A percentile compares a stretch with the other conserved stretches of the same genome.
Conservation (phyloP, 2,329 filamentous ascomycete species). For the Claviceps citrina region DNA sequence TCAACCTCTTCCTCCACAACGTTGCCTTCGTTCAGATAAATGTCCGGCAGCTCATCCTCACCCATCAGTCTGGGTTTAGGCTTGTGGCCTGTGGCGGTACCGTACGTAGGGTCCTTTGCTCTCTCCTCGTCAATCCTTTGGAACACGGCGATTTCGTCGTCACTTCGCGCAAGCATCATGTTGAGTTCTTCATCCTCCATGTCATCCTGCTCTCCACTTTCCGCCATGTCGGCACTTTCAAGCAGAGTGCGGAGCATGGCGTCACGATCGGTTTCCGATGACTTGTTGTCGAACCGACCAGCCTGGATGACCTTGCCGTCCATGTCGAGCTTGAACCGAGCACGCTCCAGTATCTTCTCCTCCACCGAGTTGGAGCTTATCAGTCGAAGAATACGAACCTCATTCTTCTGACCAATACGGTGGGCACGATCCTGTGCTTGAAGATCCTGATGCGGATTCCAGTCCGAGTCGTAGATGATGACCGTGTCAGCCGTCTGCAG, state of each 20-base stretch:
- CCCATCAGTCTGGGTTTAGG: conserved; percentile 64
- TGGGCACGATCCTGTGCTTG: conserved; percentile 99
- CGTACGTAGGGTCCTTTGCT: conserved; percentile 50
- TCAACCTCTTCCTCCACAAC: conserved; percentile 65
- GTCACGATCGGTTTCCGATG: conserved; percentile 93
- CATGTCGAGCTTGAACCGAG: conserved; percentile 96
- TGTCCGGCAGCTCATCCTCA: conserved; percentile 80
- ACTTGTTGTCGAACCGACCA: conserved; percentile 99
- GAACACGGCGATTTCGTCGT: conserved; percentile 64
- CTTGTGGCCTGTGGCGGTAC: conserved; percentile 46
- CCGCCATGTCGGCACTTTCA: conserved; percentile 61
- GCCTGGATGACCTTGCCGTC: conserved; percentile 99
- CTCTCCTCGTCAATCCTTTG: conserved; percentile 71
- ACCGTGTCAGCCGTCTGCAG: conserved; percentile 95
- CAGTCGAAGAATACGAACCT: conserved; percentile 86
- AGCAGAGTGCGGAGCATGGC: conserved; percentile 88
- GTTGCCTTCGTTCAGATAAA: conserved; percentile 79
- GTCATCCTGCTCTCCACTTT: conserved; percentile 68
- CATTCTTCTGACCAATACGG: conserved; percentile 99
- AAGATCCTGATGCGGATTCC: conserved; percentile 98
- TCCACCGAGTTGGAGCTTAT: conserved; percentile 96
- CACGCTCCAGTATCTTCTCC: conserved; percentile 94
- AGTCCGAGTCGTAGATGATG: conserved; percentile 99
- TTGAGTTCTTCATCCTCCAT: conserved; percentile 99
- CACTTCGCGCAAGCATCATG: conserved; percentile 77